Conservation (phyloP, 2,329 filamentous ascomycete species). For the Talaromyces pinophilus region DNA sequence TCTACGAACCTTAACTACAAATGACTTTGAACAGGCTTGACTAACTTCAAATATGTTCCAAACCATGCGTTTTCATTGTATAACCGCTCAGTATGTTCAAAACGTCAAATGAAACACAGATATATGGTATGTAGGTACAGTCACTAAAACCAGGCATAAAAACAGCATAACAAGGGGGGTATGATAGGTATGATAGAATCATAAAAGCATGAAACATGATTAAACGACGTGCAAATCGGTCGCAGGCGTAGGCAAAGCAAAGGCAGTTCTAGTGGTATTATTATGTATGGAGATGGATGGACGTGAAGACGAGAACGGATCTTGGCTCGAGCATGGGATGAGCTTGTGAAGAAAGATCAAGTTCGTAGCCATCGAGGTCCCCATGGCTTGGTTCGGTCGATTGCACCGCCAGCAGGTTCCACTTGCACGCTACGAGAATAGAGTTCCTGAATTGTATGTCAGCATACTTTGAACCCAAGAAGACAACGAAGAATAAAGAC, state of each 20-base stretch:
- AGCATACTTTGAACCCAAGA: not conserved
- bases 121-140: conserved; percentile 1
- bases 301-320: not conserved
- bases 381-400: conserved; percentile 46
- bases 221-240: not conserved
- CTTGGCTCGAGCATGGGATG: not conserved
- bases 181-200: conserved; percentile 19
- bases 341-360: conserved; percentile 6
- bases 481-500: not conserved
- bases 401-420: conserved; percentile 47
- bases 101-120: not conserved
- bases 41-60: too few relatives aligned
- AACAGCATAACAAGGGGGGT: conserved; percentile 17
- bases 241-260: not conserved
- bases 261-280: conserved; percentile 7
- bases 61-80: not conserved
- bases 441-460: conserved; percentile 50
- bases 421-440: conserved; percentile 61
- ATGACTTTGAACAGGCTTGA: not conserved
- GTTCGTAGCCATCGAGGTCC: conserved; percentile 28
- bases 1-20: not conserved
- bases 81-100: not conserved
- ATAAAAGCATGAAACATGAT: conserved; percentile 19
- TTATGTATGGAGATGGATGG: not conserved
- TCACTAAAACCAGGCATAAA: not conserved